Evolutionary conservation across 176 grass and related monocot genomes (phyloP).

Genomic region (Carex kokanica): DNA sequence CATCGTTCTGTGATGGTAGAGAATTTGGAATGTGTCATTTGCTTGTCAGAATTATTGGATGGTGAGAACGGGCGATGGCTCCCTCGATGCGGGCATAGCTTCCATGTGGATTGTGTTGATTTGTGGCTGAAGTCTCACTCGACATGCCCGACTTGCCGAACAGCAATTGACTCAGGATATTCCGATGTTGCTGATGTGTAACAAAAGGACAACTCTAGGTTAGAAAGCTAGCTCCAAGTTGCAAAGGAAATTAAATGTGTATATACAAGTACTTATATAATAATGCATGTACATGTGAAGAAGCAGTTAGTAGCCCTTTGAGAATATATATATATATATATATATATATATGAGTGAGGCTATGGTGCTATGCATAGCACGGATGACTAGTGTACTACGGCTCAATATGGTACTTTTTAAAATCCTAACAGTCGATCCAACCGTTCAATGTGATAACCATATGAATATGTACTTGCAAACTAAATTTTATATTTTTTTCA

Average conservation of each 20-base stretch:
- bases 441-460: too few relatives aligned
- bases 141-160: conserved; percentile 24
- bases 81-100: conserved; percentile 26
- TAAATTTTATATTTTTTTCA: too few relatives aligned
- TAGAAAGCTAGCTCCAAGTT: neutral
- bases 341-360: too few relatives aligned
- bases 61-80: conserved; percentile 12
- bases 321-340: neutral
- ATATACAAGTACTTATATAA: neutral
- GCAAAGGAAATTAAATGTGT: neutral
- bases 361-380: too few relatives aligned
- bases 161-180: neutral
- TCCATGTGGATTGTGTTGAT: conserved; percentile 29
- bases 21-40: conserved; percentile 26
- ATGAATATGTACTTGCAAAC: too few relatives aligned
- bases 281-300: too few relatives aligned
- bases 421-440: too few relatives aligned
- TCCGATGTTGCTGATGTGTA: neutral
- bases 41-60: conserved; percentile 22
- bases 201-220: neutral
- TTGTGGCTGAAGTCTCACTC: conserved; percentile 9
- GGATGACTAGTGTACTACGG: too few relatives aligned
- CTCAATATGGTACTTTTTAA: too few relatives aligned
- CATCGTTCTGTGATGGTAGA: neutral
- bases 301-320: neutral